Percentiles rank a stretch among this genome's conserved stretches.
phyloP scores from a whole-genome alignment of 208 protist genomes.

The Trypanosoma brucei region DNA sequence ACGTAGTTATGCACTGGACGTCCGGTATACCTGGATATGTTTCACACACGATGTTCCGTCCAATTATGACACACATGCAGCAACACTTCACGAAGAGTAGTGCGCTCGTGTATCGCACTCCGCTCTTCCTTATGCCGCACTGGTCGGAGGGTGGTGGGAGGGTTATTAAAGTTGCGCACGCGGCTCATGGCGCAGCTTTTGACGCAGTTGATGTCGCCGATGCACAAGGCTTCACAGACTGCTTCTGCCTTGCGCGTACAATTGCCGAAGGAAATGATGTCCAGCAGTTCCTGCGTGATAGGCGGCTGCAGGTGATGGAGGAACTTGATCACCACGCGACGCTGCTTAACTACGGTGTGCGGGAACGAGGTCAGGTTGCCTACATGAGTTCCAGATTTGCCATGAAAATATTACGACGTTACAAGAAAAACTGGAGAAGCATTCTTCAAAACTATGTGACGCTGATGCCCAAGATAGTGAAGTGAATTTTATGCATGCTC shows the following conservation, averaged over 20 bases:
- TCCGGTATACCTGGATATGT: constrained; percentile 84
- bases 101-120: constrained; percentile 76
- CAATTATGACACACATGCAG: constrained; percentile 90
- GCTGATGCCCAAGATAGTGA: constrained; percentile 67
- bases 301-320: constrained; percentile 86
- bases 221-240: constrained; percentile 89
- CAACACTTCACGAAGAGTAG: constrained; percentile 81
- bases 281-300: constrained; percentile 63
- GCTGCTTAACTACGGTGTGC: constrained; percentile 69
- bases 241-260: constrained; percentile 78
- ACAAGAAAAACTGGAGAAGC: constrained; percentile 82
- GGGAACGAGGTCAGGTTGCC: constrained; percentile 81
- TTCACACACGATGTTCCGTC: constrained; percentile 89
- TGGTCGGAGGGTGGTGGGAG: constrained; percentile 84
- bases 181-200: constrained; percentile 81
- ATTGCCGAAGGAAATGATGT: constrained; percentile 75
- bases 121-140: constrained; percentile 85
- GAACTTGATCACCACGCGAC: constrained; percentile 82
- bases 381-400: constrained; percentile 87
- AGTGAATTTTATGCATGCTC: neutral
- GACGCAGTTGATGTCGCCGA: constrained; percentile 87
- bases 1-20: constrained; percentile 88
- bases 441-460: constrained; percentile 88
- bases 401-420: constrained; percentile 89
- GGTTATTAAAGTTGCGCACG: constrained; percentile 84